Conservation (phyloP, 2,329 filamentous ascomycete species). For the Fusarium concolor region DNA sequence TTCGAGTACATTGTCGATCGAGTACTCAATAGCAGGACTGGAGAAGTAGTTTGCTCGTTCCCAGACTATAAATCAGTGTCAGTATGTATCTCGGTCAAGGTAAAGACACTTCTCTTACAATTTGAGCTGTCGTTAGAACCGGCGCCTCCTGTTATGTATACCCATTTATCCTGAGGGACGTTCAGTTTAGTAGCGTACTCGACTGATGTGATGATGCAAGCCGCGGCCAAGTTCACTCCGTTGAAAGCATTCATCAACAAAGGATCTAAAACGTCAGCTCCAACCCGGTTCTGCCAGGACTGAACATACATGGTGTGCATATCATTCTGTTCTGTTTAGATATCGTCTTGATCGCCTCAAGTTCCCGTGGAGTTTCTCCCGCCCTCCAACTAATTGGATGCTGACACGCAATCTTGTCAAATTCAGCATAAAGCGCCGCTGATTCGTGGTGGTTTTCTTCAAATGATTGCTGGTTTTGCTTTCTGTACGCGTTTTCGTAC, state of each 20-base stretch:
- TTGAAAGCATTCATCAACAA: conserved; percentile 80
- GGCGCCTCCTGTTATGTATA: conserved; percentile 73
- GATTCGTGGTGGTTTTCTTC: conserved; percentile 69
- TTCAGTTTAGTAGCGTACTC: conserved; percentile 65
- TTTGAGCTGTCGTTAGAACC: conserved; percentile 65
- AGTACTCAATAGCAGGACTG: conserved; percentile 67
- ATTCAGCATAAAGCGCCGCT: conserved; percentile 68
- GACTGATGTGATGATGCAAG: conserved; percentile 69
- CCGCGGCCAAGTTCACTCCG: conserved; percentile 72
- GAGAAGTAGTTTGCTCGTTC: conserved; percentile 67
- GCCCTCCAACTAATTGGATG: conserved; percentile 70
- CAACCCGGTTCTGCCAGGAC: too few species aligned
- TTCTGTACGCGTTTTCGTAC: conserved; percentile 73
- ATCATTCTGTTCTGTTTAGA: conserved; percentile 73
- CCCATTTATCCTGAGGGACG: conserved; percentile 67
- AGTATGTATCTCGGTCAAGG: too few species aligned
- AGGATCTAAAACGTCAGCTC: conserved; percentile 60
- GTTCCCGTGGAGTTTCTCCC: conserved; percentile 57
- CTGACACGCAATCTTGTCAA: conserved; percentile 65
- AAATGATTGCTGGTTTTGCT: conserved; percentile 64
- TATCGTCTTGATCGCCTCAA: conserved; percentile 65
- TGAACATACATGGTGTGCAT: conserved; percentile 68
- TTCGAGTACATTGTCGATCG: conserved; percentile 65
- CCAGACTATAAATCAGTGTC: conserved; percentile 62
- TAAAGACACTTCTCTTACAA: conserved; percentile 56